Evolutionary conservation across 2,329 filamentous ascomycete species (phyloP).

Genomic region (Curvularia sp.): DNA sequence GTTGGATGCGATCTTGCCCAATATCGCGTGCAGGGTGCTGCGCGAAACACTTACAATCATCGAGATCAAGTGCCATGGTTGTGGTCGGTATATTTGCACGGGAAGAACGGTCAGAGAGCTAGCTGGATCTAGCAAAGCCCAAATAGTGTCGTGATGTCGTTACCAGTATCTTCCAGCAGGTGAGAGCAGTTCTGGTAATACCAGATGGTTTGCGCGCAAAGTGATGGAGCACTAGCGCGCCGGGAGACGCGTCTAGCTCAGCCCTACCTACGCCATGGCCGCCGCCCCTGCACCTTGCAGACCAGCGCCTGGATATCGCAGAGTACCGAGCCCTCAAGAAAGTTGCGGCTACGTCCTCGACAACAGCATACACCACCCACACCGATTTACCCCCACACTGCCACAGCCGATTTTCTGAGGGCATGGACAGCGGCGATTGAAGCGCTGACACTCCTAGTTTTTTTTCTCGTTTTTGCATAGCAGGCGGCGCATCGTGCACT

Average conservation of each 20-base stretch:
- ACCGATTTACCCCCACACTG: slow-evolving; percentile 5
- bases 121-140: not conserved
- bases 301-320: slow-evolving; percentile 4
- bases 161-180: not conserved
- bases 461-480: slow-evolving; percentile 18
- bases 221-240: slow-evolving; percentile 30
- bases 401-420: slow-evolving; percentile 14
- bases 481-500: slow-evolving; percentile 26
- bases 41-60: slow-evolving; percentile 40
- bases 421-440: slow-evolving; percentile 31
- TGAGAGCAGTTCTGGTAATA: slow-evolving; percentile 1
- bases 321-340: slow-evolving; percentile 13
- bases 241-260: slow-evolving; percentile 33
- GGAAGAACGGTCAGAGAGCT: not conserved
- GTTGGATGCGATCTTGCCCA: not conserved
- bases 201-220: slow-evolving; percentile 12
- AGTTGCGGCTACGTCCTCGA: slow-evolving; percentile 21
- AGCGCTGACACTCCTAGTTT: slow-evolving; percentile 12
- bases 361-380: slow-evolving; percentile 11
- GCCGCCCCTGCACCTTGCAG: slow-evolving; percentile 20
- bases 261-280: slow-evolving; percentile 35
- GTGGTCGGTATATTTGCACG: not conserved
- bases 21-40: not conserved
- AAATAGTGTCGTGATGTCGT: not conserved
- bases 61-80: slow-evolving; percentile 37